phyloP scores from a whole-genome alignment of 1,139 yeast genomes.

The Taphrina communis region DNA sequence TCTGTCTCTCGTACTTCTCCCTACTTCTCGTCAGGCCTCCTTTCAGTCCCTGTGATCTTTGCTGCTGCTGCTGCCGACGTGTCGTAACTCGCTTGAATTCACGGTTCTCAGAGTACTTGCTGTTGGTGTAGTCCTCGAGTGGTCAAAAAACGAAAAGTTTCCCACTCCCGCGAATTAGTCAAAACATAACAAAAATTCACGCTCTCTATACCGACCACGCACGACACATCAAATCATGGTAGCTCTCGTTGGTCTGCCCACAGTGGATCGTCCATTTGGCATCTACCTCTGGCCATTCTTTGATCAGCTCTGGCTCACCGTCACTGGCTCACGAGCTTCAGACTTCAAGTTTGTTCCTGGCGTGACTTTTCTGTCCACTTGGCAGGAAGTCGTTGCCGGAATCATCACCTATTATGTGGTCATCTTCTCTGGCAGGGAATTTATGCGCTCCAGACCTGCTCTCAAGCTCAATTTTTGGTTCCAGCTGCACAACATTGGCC shows the following conservation, averaged over 20 bases:
- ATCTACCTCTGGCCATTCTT: constrained; percentile 79
- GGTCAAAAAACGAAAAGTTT: not conserved
- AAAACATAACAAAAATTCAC: constrained; percentile 14
- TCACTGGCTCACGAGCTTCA: constrained; percentile 66
- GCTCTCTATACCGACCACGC: not conserved
- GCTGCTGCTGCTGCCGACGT: not conserved
- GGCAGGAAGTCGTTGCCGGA: constrained; percentile 66
- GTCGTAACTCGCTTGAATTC: too few species aligned
- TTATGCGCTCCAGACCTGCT: constrained; percentile 64
- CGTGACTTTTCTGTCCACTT: constrained; percentile 59
- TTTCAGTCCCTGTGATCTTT: not conserved
- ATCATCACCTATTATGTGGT: constrained; percentile 73
- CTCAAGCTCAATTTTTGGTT: constrained; percentile 73
- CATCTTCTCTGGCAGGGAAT: constrained; percentile 80
- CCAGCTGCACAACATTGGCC: constrained; percentile 78
- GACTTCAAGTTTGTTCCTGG: constrained; percentile 73
- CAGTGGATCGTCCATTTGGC: constrained; percentile 86
- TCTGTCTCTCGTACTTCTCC: constrained; percentile 3
- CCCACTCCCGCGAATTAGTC: constrained; percentile 9
- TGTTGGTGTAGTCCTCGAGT: too few species aligned
- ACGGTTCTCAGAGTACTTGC: too few species aligned
- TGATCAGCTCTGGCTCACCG: constrained; percentile 60
- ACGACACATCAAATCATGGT: constrained; percentile 1
- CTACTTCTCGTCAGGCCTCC: not conserved
- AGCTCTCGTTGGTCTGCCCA: constrained; percentile 51